Conservation (phyloP, 1,139 yeast species). For the Pneumocystis murina region DNA sequence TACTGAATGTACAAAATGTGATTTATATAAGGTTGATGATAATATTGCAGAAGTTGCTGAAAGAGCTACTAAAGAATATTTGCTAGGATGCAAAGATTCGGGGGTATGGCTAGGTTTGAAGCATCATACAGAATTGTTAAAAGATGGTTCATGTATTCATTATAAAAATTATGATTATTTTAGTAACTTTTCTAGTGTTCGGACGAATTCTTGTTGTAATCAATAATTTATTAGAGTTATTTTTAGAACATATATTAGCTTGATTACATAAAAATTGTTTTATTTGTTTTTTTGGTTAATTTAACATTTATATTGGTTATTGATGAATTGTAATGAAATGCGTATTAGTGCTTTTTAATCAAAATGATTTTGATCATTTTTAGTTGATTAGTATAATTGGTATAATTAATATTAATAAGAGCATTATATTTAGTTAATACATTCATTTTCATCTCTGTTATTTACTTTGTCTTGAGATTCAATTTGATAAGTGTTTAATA, state of each 20-base stretch:
- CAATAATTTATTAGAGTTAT: background rate
- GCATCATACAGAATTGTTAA: background rate
- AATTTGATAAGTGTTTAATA: background rate
- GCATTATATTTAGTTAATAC: background rate
- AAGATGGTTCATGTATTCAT: background rate
- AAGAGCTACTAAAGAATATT: background rate
- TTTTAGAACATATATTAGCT: background rate
- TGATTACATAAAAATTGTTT: background rate
- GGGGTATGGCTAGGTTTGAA: background rate
- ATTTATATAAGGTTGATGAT: slow-evolving; percentile 14
- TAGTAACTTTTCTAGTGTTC: background rate
- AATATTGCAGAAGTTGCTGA: slow-evolving; percentile 4
- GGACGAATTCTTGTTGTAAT: background rate
- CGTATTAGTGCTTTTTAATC: background rate
- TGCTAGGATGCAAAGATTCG: background rate
- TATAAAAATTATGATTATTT: background rate
- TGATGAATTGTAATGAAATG: background rate
- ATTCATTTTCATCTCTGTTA: background rate
- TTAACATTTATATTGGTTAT: background rate
- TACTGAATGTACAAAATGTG: slow-evolving; percentile 14
- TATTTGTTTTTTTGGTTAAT: background rate
- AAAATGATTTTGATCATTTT: background rate
- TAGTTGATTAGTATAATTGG: background rate
- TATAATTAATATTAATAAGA: background rate
- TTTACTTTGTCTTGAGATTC: background rate